Percentiles rank a stretch among this genome's conserved stretches.
Conservation (phyloP, 1,284 basidiomycete species). For the Pascua sp. region DNA sequence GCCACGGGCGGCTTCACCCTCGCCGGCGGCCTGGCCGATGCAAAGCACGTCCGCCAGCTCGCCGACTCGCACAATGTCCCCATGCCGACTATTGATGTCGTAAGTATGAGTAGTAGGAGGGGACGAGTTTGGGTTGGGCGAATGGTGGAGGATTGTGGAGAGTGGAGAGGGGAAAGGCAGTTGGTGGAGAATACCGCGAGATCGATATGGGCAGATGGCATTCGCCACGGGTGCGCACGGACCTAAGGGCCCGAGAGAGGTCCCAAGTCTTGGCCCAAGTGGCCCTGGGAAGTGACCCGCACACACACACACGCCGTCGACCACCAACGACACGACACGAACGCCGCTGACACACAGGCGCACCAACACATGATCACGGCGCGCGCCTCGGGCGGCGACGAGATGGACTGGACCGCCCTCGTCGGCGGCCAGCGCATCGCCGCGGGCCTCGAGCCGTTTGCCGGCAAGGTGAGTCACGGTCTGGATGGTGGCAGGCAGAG, state of each 20-base stretch:
- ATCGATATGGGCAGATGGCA: too few species aligned
- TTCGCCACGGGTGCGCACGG: too few species aligned
- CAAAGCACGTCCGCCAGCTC: constrained; percentile 53
- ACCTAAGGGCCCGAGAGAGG: too few species aligned
- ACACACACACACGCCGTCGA: too few species aligned
- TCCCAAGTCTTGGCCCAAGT: too few species aligned
- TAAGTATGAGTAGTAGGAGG: constrained; percentile 25
- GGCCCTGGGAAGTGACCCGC: too few species aligned
- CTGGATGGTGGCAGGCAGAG: too few species aligned
- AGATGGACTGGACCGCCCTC: constrained; percentile 49
- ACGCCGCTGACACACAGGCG: constrained; percentile 25
- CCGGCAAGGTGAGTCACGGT: constrained; percentile 35
- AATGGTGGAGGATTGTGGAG: neutral
- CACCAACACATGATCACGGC: constrained; percentile 75
- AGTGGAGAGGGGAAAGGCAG: too few species aligned
- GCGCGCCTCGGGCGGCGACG: constrained; percentile 55
- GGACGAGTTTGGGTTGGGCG: neutral
- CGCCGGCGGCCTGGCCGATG: constrained; percentile 83
- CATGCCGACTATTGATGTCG: constrained; percentile 73
- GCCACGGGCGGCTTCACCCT: constrained; percentile 77
- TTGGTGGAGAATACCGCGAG: neutral
- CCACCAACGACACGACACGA: neutral
- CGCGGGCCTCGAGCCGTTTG: constrained; percentile 48
- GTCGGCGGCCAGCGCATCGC: constrained; percentile 49
- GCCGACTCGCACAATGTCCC: constrained; percentile 65